Conservation (phyloP, 2,329 filamentous ascomycete species). For the Gnomoniopsis sp. region DNA sequence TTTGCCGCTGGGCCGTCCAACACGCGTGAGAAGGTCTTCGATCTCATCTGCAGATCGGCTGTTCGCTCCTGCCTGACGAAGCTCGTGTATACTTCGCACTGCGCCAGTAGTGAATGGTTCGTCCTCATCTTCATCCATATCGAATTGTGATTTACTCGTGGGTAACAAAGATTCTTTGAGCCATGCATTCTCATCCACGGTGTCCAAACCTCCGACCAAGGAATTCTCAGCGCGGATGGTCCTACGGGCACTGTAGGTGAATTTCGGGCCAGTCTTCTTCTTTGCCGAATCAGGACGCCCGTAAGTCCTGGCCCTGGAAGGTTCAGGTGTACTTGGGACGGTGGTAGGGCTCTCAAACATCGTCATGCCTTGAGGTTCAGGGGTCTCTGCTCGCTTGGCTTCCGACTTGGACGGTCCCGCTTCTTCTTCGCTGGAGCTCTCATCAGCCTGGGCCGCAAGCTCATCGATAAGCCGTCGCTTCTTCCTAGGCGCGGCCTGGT, state of each 20-base stretch:
- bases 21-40: conserved; percentile 60
- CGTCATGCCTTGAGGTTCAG: conserved; percentile 12
- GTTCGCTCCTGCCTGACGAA: conserved; percentile 63
- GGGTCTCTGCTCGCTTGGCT: conserved; percentile 16
- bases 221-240: conserved; percentile 28
- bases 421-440: conserved; percentile 29
- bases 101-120: conserved; percentile 42
- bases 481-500: conserved; percentile 11
- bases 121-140: conserved; percentile 39
- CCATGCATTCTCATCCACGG: conserved; percentile 20
- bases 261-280: conserved; percentile 33
- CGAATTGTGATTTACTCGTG: conserved; percentile 25
- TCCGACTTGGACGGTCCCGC: conserved; percentile 4
- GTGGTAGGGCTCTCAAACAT: conserved; percentile 18
- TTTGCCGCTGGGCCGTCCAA: conserved; percentile 47
- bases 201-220: conserved; percentile 8
- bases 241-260: conserved; percentile 36
- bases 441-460: conserved; percentile 36
- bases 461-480: conserved; percentile 39
- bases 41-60: conserved; percentile 64
- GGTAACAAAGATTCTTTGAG: conserved; percentile 24
- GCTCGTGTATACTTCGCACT: conserved; percentile 62
- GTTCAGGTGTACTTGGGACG: conserved; percentile 20
- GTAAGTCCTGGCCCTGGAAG: conserved; percentile 19
- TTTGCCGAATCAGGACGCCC: conserved; percentile 22